phyloP scores from a whole-genome alignment of 768 basidiomycete genomes.

The Multifurca ochricompacta region DNA sequence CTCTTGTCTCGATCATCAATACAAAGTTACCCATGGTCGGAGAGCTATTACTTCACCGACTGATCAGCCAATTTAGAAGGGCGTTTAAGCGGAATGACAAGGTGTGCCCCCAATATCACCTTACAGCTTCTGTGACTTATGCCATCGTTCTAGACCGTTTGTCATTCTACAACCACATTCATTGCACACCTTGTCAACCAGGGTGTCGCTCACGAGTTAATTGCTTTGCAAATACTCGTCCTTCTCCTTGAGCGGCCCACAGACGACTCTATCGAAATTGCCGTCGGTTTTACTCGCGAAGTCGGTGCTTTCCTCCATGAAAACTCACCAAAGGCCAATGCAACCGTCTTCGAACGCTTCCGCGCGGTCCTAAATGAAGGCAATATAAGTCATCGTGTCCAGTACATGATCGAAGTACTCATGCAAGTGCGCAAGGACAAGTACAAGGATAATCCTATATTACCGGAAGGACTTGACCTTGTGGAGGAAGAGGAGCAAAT shows the following conservation, averaged over 20 bases:
- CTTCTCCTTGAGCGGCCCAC: constrained; percentile 94
- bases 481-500: constrained; percentile 99
- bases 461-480: constrained; percentile 90
- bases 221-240: constrained; percentile 91
- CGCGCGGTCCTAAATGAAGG: constrained; percentile 95
- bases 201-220: constrained; percentile 85
- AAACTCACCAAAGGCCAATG: constrained; percentile 90
- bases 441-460: constrained; percentile 95
- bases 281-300: constrained; percentile 95
- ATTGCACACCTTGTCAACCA: constrained; percentile 51
- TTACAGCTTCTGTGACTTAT: neutral
- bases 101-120: constrained; percentile 36
- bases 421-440: constrained; percentile 99
- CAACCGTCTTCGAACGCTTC: constrained; percentile 94
- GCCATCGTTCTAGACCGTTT: constrained; percentile 59
- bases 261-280: constrained; percentile 97
- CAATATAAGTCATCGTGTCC: constrained; percentile 88
- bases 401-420: constrained; percentile 99
- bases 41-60: constrained; percentile 78
- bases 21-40: constrained; percentile 96
- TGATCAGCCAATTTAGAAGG: constrained; percentile 92
- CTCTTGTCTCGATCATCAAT: constrained; percentile 90
- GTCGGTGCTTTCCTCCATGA: constrained; percentile 92
- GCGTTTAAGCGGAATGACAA: constrained; percentile 98
- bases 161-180: constrained; percentile 89